Percentiles rank a stretch among this genome's conserved stretches.
These are phyloP conservation scores for Cryptosporidium xiaoi DNA, from an alignment of 169 alveolate species.

Conservation along the genomic window DNA sequence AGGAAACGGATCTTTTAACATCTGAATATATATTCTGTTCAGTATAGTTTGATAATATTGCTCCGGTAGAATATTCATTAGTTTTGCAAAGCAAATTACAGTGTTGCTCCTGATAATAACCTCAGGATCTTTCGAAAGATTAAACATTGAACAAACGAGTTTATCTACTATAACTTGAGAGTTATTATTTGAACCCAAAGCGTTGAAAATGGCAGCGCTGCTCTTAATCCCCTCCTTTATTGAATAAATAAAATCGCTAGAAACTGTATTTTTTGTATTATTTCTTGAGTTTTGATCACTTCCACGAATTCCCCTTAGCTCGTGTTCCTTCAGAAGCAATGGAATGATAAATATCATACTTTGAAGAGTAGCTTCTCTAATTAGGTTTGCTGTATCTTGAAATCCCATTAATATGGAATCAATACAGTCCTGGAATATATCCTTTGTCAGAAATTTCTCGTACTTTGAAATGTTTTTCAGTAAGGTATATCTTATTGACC, in stretches of 20 bases:
- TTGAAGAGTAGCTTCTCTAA: constrained; percentile 71
- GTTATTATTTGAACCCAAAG: constrained; percentile 32
- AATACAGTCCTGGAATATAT: constrained; percentile 39
- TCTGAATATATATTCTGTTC: constrained; percentile 24
- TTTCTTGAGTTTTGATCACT: not conserved
- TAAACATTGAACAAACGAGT: constrained; percentile 57
- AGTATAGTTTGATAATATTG: constrained; percentile 50
- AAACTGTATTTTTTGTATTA: not conserved
- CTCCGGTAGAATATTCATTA: constrained; percentile 36
- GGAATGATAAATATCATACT: constrained; percentile 68
- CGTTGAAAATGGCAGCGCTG: constrained; percentile 65
- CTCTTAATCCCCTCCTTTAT: constrained; percentile 69
- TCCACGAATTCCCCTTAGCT: not conserved
- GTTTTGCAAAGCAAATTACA: constrained; percentile 63
- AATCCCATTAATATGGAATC: constrained; percentile 61
- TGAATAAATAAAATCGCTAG: constrained; percentile 54
- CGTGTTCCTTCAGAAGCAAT: constrained; percentile 19
- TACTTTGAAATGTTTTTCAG: constrained; percentile 56
- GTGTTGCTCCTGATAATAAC: constrained; percentile 61
- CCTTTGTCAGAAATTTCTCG: constrained; percentile 10
- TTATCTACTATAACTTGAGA: constrained; percentile 53
- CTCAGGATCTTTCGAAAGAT: constrained; percentile 58
- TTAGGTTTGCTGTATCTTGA: constrained; percentile 51
- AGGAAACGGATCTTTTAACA: constrained; percentile 58
- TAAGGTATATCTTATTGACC: constrained; percentile 64